Conservation (phyloP, 2,329 filamentous ascomycete species). For the Cladosporium sp. region DNA sequence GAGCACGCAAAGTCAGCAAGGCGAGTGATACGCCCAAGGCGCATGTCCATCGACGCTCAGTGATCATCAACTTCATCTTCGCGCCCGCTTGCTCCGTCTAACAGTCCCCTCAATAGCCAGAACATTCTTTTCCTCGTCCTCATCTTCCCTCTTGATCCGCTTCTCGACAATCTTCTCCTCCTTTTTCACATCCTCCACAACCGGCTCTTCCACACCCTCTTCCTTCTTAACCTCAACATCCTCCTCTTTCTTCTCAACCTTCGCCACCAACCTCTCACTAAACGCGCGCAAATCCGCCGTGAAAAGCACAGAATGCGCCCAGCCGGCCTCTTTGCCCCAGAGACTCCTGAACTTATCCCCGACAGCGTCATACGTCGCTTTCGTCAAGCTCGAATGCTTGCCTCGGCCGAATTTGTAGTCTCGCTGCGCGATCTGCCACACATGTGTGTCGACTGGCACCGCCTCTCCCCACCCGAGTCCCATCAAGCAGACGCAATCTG, state of each 20-base stretch:
- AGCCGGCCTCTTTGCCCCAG: slow-evolving; percentile 92
- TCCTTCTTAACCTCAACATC: slow-evolving; percentile 18
- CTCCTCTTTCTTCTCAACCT: slow-evolving; percentile 38
- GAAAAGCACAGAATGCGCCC: slow-evolving; percentile 96
- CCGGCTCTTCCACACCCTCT: slow-evolving; percentile 12
- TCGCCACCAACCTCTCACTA: slow-evolving; percentile 56
- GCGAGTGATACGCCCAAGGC: no score
- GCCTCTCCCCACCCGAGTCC: slow-evolving; percentile 93
- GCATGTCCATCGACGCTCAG: no score
- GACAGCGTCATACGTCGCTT: slow-evolving; percentile 81
- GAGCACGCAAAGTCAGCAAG: no score
- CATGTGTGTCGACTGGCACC: slow-evolving; percentile 94
- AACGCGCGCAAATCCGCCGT: slow-evolving; percentile 88
- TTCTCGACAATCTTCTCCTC: slow-evolving; percentile 31
- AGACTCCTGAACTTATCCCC: slow-evolving; percentile 82
- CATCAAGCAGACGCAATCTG: slow-evolving; percentile 95
- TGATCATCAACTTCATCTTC: slow-evolving; percentile 18
- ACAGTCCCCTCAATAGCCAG: slow-evolving; percentile 37
- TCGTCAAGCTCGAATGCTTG: slow-evolving; percentile 80
- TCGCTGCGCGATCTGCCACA: slow-evolving; percentile 95
- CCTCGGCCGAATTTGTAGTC: slow-evolving; percentile 89
- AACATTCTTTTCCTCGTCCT: slow-evolving; percentile 36
- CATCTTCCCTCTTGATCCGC: slow-evolving; percentile 38
- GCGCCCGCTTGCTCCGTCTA: slow-evolving; percentile 34
- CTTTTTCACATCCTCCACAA: slow-evolving; percentile 29